These are phyloP conservation scores for Collybiopsis luxurians DNA, from an alignment of 768 basidiomycete species.

Conservation along the genomic window DNA sequence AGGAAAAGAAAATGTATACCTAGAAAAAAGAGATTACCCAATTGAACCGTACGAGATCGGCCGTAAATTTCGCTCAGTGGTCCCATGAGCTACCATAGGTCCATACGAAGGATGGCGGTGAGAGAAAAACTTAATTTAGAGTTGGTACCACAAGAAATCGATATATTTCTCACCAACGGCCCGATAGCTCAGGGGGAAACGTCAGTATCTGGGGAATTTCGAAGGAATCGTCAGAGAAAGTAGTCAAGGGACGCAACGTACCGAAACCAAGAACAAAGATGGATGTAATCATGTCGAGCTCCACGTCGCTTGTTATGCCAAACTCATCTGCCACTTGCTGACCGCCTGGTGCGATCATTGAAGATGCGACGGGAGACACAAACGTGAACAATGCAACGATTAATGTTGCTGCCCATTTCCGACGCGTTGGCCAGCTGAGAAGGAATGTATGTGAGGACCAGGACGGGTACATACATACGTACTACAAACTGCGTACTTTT, in stretches of 20 bases:
- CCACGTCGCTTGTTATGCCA: conserved; percentile 44
- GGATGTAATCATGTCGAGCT: conserved; percentile 58
- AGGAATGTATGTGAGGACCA: not conserved
- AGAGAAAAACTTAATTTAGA: too few relatives aligned
- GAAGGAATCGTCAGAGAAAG: too few relatives aligned
- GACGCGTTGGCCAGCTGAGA: conserved; percentile 50
- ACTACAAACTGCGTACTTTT: conserved; percentile 58
- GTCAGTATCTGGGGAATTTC: not conserved
- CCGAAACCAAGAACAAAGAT: conserved; percentile 63
- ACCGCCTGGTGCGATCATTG: conserved; percentile 71
- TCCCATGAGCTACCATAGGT: conserved; percentile 37
- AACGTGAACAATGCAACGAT: conserved; percentile 69
- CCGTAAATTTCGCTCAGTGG: conserved; percentile 75
- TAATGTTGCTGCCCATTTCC: conserved; percentile 65
- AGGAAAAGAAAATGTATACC: conserved; percentile 34
- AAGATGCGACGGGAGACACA: conserved; percentile 66
- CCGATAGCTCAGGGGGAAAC: conserved; percentile 40
- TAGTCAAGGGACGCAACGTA: conserved; percentile 21
- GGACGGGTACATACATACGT: too few relatives aligned
- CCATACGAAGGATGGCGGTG: not conserved
- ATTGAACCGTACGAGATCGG: conserved; percentile 57
- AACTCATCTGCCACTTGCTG: conserved; percentile 50
- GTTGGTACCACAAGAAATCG: too few relatives aligned
- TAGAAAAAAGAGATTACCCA: conserved; percentile 64
- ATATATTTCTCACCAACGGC: conserved; percentile 35